A percentile compares a stretch with the other conserved stretches of the same genome.
Evolutionary conservation across 176 grass and related monocot genomes (phyloP).

Genomic region (Aechmea fasciata): DNA sequence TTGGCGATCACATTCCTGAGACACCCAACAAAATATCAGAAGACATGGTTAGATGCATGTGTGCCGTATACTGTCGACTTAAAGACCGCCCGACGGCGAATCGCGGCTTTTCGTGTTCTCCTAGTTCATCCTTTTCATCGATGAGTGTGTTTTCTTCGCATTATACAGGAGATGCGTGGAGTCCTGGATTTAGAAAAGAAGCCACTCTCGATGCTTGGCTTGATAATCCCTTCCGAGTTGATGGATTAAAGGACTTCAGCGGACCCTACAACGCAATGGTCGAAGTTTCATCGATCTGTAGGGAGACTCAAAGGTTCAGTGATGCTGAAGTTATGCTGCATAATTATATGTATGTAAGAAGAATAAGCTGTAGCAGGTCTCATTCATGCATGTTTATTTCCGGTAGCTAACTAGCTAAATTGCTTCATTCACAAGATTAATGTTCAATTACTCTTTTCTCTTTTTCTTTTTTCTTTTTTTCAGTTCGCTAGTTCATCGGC

Average conservation of each 20-base stretch:
- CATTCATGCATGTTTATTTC: too few species aligned
- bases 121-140: constrained; percentile 90
- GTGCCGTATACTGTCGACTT: constrained; percentile 55
- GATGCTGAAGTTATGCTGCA: constrained; percentile 53
- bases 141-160: constrained; percentile 52
- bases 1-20: constrained; percentile 82
- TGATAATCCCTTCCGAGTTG: constrained; percentile 26
- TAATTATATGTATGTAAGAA: constrained; percentile 56
- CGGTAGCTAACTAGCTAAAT: too few species aligned
- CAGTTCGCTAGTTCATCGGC: constrained; percentile 60
- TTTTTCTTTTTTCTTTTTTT: neutral
- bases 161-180: constrained; percentile 52
- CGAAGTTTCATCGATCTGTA: constrained; percentile 66
- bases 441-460: neutral
- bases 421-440: neutral
- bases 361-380: neutral
- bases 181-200: constrained; percentile 67
- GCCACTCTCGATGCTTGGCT: constrained; percentile 38
- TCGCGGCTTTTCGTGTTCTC: constrained; percentile 47
- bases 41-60: constrained; percentile 82
- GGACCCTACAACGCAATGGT: constrained; percentile 59
- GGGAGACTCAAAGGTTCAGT: constrained; percentile 36
- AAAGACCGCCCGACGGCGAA: constrained; percentile 26
- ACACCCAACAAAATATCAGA: constrained; percentile 89
- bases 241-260: constrained; percentile 37